Conservation (phyloP, 2,329 filamentous ascomycete genomes). For the Westerdykella aurantiaca region DNA sequence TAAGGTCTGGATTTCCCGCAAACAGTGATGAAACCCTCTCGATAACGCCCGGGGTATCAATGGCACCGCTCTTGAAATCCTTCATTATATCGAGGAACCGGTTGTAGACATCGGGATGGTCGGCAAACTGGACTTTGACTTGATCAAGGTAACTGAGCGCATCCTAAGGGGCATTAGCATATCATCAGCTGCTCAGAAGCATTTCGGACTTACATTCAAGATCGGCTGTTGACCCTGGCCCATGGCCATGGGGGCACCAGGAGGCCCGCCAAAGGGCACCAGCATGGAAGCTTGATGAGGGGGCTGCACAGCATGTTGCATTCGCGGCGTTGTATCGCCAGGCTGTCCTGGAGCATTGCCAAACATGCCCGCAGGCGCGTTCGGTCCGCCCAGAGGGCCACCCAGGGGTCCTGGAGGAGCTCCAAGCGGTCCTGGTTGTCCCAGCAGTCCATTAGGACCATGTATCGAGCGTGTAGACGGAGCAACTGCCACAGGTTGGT, state of each 20-base stretch:
- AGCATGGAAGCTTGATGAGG: conserved; percentile 50
- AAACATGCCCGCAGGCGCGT: conserved; percentile 60
- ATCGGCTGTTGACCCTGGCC: conserved; percentile 80
- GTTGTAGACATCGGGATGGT: conserved; percentile 96
- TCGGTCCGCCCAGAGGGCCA: conserved; percentile 53
- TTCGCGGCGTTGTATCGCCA: conserved; percentile 51
- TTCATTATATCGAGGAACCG: conserved; percentile 99
- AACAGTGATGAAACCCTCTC: conserved; percentile 94
- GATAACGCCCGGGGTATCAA: conserved; percentile 96
- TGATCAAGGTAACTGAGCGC: conserved; percentile 95
- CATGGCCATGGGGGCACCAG: conserved; percentile 52
- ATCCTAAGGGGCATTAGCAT: conserved; percentile 43
- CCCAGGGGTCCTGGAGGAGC: conserved; percentile 41
- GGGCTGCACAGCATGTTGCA: conserved; percentile 57
- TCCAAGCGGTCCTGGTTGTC: conserved; percentile 49
- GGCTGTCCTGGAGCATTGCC: conserved; percentile 62
- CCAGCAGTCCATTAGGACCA: conserved; percentile 80
- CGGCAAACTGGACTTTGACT: conserved; percentile 95
- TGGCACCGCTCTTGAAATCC: conserved; percentile 98
- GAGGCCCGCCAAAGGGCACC: conserved; percentile 43
- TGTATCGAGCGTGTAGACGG: conserved; percentile 75
- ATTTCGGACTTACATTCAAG: conserved; percentile 53
- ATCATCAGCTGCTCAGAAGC: background rate
- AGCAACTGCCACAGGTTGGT: conserved; percentile 79
- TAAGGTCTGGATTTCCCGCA: conserved; percentile 87